A percentile compares a stretch with the other conserved stretches of the same genome.
phyloP scores from a whole-genome alignment of 805 yeast genomes.

The Starmerella bacillaris region DNA sequence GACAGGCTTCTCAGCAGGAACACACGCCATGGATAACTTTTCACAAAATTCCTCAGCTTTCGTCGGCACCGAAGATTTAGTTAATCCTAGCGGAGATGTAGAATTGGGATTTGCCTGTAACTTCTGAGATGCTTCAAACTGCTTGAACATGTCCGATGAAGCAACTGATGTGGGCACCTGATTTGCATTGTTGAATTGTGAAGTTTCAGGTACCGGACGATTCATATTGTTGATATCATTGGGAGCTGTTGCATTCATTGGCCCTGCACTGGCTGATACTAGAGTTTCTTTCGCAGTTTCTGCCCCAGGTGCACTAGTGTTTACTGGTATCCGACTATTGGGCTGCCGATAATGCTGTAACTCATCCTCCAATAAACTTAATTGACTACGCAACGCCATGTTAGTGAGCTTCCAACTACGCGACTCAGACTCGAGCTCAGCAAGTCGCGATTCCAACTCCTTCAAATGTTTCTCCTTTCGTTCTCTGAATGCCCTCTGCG shows the following conservation, averaged over 20 bases:
- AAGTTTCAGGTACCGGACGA: no score
- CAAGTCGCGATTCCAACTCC: conserved; percentile 67
- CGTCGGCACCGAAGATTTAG: conserved; percentile 4
- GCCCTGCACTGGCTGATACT: no score
- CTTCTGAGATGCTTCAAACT: no score
- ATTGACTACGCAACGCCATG: conserved; percentile 57
- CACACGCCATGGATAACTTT: conserved; percentile 65
- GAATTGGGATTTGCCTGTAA: no score
- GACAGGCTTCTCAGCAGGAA: conserved; percentile 39
- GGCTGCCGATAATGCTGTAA: conserved; percentile 36
- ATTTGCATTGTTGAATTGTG: no score
- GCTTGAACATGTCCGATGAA: no score
- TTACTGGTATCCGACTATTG: background rate
- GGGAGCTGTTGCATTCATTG: no score
- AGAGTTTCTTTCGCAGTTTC: no score
- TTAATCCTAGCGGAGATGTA: conserved; percentile 6
- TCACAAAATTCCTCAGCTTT: conserved; percentile 50
- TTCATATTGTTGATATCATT: no score
- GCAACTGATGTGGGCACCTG: no score
- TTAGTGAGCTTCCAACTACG: conserved; percentile 51
- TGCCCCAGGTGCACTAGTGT: no score
- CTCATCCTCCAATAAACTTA: conserved; percentile 54
- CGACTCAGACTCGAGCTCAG: conserved; percentile 51
- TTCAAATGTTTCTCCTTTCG: conserved; percentile 75
- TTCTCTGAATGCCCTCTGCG: conserved; percentile 94